Conservation (phyloP, 257 asterid species). For the Salvia hispanica region DNA sequence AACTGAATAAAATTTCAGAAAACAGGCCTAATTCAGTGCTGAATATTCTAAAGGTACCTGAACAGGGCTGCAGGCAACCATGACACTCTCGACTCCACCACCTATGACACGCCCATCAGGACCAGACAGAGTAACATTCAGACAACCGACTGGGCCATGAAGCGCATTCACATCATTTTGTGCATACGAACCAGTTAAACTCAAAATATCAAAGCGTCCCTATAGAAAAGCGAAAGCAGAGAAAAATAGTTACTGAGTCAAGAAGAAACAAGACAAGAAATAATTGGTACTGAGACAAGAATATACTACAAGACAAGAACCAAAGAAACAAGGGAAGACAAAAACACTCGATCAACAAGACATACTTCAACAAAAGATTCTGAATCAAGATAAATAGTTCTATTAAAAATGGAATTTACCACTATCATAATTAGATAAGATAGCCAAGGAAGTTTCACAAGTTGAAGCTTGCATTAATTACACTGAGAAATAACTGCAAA, state of each 20-base stretch:
- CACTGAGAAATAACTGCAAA: background rate
- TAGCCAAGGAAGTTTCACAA: background rate
- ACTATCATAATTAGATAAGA: background rate
- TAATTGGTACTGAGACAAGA: background rate
- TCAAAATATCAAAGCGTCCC: conserved; percentile 62
- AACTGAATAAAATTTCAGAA: conserved; percentile 7
- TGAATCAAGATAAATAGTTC: background rate
- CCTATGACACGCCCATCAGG: conserved; percentile 63
- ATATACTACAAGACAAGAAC: background rate
- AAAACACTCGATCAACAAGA: background rate
- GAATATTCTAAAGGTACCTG: conserved; percentile 45
- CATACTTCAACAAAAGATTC: background rate
- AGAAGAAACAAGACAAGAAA: background rate
- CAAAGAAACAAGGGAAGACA: too few relatives aligned
- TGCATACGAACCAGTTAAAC: conserved; percentile 53
- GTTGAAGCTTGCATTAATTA: background rate
- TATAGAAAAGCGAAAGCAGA: conserved; percentile 23
- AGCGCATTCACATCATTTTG: conserved; percentile 34
- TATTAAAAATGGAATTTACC: background rate
- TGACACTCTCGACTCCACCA: conserved; percentile 63
- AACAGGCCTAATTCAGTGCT: background rate
- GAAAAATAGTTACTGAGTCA: background rate
- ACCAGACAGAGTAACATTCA: conserved; percentile 56
- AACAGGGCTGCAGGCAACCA: conserved; percentile 61
- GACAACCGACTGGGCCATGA: conserved; percentile 43